Percentiles rank a stretch among this genome's conserved stretches.
These are phyloP conservation scores for Solanum chiquidenum DNA, from an alignment of 257 asterid species.

Conservation along the genomic window DNA sequence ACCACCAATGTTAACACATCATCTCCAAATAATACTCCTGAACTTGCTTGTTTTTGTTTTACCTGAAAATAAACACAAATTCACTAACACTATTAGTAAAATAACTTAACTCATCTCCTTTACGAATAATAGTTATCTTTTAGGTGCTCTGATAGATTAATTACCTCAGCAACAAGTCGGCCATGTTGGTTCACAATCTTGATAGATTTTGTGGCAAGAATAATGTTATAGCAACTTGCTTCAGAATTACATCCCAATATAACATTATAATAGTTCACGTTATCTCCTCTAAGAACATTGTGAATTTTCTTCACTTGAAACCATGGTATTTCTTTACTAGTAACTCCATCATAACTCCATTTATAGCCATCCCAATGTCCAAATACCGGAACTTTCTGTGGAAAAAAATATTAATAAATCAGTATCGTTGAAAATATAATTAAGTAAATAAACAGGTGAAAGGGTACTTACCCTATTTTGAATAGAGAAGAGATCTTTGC, in stretches of 20 bases:
- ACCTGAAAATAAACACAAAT: conserved; percentile 19
- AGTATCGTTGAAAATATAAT: neutral
- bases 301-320: conserved; percentile 22
- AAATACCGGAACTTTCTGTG: conserved; percentile 14
- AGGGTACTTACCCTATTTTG: conserved; percentile 30
- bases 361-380: conserved; percentile 32
- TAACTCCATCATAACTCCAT: conserved; percentile 4
- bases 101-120: neutral
- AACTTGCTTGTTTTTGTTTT: conserved; percentile 27
- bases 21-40: conserved; percentile 43
- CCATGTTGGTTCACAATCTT: conserved; percentile 19
- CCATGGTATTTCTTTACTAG: conserved; percentile 15
- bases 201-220: conserved; percentile 14
- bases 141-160: neutral
- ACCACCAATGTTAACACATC: conserved; percentile 51
- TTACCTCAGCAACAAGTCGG: conserved; percentile 36
- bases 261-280: conserved; percentile 9
- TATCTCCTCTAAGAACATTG: conserved; percentile 4
- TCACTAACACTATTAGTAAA: neutral
- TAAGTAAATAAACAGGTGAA: neutral
- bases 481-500: conserved; percentile 42
- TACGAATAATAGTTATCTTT: neutral
- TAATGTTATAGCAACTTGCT: conserved; percentile 12
- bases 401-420: neutral
- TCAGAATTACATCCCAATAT: conserved; percentile 8